Conservation (phyloP, 2,329 filamentous ascomycete species). For the Dothistroma pini region DNA sequence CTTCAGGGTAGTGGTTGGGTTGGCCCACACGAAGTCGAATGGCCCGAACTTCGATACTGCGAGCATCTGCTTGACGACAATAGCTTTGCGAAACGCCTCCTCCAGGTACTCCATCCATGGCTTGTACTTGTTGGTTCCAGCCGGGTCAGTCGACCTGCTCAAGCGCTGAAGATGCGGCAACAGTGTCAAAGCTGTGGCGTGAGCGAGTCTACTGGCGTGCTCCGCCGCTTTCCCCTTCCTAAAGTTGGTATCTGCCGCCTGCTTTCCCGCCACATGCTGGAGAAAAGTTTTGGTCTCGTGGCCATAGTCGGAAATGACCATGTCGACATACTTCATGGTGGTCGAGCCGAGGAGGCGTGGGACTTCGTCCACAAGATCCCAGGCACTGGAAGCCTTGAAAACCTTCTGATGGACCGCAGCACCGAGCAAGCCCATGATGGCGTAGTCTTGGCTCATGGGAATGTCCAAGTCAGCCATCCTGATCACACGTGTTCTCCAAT, state of each 20-base stretch:
- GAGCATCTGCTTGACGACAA: slow-evolving; percentile 11
- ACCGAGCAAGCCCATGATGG: background rate
- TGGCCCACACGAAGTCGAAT: too few species aligned
- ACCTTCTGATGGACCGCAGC: background rate
- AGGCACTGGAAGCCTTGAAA: background rate
- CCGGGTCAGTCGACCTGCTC: too few species aligned
- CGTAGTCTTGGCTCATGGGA: background rate
- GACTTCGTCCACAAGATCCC: too few species aligned
- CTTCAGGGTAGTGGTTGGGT: too few species aligned
- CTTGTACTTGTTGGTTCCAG: too few species aligned
- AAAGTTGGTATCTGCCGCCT: slow-evolving; percentile 2
- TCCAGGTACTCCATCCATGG: slow-evolving; percentile 8
- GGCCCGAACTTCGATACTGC: background rate
- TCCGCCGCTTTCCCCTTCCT: background rate
- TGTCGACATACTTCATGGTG: background rate
- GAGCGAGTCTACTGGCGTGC: background rate
- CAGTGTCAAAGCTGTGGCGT: background rate
- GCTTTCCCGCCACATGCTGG: background rate
- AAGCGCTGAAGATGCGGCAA: background rate
- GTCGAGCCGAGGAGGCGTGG: too few species aligned
- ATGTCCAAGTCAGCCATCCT: too few species aligned
- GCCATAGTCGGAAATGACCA: background rate
- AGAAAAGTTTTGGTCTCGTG: background rate
- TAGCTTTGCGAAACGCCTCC: slow-evolving; percentile 7
- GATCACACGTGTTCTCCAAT: too few species aligned